Evolutionary conservation across 2,329 filamentous ascomycete species (phyloP), one percentile per base, ranked within the genome.

Genomic region (Trichoderma koningiopsis): DNA sequence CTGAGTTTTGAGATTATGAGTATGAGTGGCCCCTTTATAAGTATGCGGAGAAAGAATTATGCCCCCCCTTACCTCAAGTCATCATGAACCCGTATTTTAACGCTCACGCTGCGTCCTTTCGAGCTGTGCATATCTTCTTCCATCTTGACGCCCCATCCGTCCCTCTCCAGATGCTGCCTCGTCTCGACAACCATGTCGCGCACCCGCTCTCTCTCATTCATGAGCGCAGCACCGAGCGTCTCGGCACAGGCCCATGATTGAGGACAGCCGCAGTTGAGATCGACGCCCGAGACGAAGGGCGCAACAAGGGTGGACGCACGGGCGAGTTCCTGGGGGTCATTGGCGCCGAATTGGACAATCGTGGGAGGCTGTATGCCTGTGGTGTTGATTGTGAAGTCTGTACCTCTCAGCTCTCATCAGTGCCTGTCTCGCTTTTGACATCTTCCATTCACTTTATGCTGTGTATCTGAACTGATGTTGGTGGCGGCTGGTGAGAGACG

Each of bases 211-310:
- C 88, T 85, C 61, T 84, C 81, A 56, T 87, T 83, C 89, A 92
- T 92, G 40, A 92, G 81, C n/a, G 88, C 88, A 5, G 90, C 90
- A 5, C 90, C 90, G 3, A 92, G 82, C 1, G 83, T 87, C 77
- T 90, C 88, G 53, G 89, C 86, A 74, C 90, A 90, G 0, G 90
- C 90, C 90, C 90, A 92, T 6, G 86, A 87, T 78, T 92, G 90
- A 8, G 90, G 90, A 74, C 90, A 92, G 13, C 90, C 90, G 77
- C 90, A 92, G 80, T 92, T 92, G 52, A 92, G 82, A 74, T 92
- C 89, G 3, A 92, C 85, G 71, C 90, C 90, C 73, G 85, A 85
- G 64, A 87, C 86, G 75, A 82, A 87, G 2, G 89, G 89, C 0
- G 84, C 86, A 2, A 88, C 87, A 59, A 92, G 84, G 27, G 85